Evolutionary conservation across 176 grass and related monocot genomes (phyloP).

Genomic region (Lolium multiflorum): DNA sequence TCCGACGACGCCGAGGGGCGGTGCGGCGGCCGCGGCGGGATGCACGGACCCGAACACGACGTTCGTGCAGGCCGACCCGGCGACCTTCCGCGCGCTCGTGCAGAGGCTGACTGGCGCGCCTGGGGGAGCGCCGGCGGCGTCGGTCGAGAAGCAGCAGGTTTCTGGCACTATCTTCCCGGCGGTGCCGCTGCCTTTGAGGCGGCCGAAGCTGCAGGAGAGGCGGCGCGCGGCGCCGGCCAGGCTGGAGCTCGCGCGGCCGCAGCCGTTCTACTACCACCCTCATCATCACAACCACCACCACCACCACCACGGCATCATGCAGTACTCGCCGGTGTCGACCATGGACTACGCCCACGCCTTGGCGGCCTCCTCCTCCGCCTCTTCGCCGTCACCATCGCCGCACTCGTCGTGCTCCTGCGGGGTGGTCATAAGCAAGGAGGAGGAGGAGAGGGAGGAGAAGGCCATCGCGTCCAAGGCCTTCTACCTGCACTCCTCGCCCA

Average conservation of each 20-base stretch:
- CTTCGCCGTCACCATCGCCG: slow-evolving; percentile 47
- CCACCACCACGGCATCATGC: slow-evolving; percentile 20
- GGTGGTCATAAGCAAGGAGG: slow-evolving; percentile 61
- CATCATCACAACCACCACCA: slow-evolving; percentile 24
- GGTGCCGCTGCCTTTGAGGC: slow-evolving; percentile 29
- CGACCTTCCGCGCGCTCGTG: slow-evolving; percentile 73
- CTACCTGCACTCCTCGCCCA: slow-evolving; percentile 77
- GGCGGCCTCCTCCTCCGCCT: slow-evolving; percentile 10
- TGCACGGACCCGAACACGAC: slow-evolving; percentile 57
- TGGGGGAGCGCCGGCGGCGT: background rate
- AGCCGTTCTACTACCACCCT: slow-evolving; percentile 42
- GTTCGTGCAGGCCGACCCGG: slow-evolving; percentile 72
- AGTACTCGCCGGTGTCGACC: slow-evolving; percentile 69
- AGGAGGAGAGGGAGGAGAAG: slow-evolving; percentile 77
- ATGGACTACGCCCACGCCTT: slow-evolving; percentile 56
- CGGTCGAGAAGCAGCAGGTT: background rate
- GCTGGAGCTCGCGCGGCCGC: slow-evolving; percentile 65
- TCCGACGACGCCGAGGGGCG: background rate
- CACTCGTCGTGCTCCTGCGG: slow-evolving; percentile 48
- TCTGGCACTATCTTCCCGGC: background rate
- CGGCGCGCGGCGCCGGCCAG: slow-evolving; percentile 55
- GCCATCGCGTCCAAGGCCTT: slow-evolving; percentile 77
- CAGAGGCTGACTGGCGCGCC: slow-evolving; percentile 73
- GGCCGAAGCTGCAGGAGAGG: slow-evolving; percentile 82
- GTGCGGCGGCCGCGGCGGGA: background rate